phyloP scores from a whole-genome alignment of 176 grass and related monocot species.

The Rhynchospora tenuis region DNA sequence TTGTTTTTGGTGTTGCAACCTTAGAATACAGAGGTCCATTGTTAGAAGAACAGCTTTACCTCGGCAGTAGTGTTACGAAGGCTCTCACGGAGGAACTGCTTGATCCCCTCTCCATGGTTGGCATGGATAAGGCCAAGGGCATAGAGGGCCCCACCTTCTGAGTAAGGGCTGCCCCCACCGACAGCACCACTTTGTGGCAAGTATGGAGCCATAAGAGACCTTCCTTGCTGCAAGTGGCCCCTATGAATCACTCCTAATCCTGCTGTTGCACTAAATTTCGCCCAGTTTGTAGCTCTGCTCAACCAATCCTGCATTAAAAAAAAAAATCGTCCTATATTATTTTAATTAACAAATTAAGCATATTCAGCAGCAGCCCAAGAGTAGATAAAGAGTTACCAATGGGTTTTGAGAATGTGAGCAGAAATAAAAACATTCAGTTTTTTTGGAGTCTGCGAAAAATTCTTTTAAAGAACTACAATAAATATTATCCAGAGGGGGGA shows the following conservation, averaged over 20 bases:
- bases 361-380: not conserved
- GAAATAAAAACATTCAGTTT: not conserved
- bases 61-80: conserved; percentile 86
- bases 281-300: conserved; percentile 99
- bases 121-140: conserved; percentile 98
- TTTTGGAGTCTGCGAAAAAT: not conserved
- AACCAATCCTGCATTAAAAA: conserved; percentile 77
- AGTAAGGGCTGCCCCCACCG: conserved; percentile 93
- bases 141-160: conserved; percentile 97
- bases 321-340: not conserved
- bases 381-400: not conserved
- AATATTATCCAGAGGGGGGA: not conserved
- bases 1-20: not conserved
- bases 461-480: not conserved
- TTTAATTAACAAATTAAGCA: conserved; percentile 5
- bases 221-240: conserved; percentile 96
- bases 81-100: conserved; percentile 92
- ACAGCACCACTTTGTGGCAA: conserved; percentile 92
- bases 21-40: not conserved
- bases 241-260: conserved; percentile 97
- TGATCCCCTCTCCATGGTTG: conserved; percentile 99
- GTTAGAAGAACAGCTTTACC: conserved; percentile 18
- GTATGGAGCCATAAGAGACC: conserved; percentile 98
- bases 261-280: conserved; percentile 95
- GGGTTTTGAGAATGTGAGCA: not conserved